phyloP scores from a whole-genome alignment of 2,329 filamentous ascomycete species.

The Colletotrichum sp. region DNA sequence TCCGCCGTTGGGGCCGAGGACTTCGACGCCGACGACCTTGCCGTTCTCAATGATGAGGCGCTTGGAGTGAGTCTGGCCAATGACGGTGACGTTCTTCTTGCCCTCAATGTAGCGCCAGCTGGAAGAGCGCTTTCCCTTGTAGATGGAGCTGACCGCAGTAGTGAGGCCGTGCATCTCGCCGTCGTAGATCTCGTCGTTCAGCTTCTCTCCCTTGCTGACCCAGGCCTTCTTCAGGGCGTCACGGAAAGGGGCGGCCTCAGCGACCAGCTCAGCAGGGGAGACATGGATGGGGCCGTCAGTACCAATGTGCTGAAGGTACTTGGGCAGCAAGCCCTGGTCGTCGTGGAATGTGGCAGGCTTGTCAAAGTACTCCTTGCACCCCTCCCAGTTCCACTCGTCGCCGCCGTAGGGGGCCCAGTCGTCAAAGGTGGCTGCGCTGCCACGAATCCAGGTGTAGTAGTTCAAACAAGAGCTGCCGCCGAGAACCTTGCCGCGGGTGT shows the following conservation, averaged over 20 bases:
- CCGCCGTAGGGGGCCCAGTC: conserved; percentile 77
- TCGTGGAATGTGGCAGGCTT: conserved; percentile 61
- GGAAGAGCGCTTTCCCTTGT: conserved; percentile 59
- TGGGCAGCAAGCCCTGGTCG: conserved; percentile 48
- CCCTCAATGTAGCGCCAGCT: conserved; percentile 55
- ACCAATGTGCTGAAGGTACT: conserved; percentile 56
- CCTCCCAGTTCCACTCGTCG: conserved; percentile 67
- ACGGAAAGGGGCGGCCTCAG: conserved; percentile 57
- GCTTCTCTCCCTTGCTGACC: conserved; percentile 53
- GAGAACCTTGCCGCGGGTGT: conserved; percentile 64
- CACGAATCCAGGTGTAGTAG: conserved; percentile 69
- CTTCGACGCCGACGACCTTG: conserved; percentile 49
- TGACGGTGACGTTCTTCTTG: conserved; percentile 61
- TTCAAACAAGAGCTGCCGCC: conserved; percentile 65
- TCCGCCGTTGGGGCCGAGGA: conserved; percentile 40
- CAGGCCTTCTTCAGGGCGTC: conserved; percentile 56
- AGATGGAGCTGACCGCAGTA: conserved; percentile 60
- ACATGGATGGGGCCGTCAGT: conserved; percentile 57
- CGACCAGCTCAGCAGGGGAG: conserved; percentile 57
- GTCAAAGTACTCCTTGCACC: conserved; percentile 53
- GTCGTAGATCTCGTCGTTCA: conserved; percentile 61
- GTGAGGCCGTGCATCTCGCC: conserved; percentile 60
- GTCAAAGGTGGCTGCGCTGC: conserved; percentile 64
- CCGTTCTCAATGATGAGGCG: conserved; percentile 55
- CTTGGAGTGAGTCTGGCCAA: conserved; percentile 54